Evolutionary conservation across 2,329 filamentous ascomycete species (phyloP), one percentile per base, ranked within the genome.

Genomic region (Stagonosporopsis cucurbitacearum): DNA sequence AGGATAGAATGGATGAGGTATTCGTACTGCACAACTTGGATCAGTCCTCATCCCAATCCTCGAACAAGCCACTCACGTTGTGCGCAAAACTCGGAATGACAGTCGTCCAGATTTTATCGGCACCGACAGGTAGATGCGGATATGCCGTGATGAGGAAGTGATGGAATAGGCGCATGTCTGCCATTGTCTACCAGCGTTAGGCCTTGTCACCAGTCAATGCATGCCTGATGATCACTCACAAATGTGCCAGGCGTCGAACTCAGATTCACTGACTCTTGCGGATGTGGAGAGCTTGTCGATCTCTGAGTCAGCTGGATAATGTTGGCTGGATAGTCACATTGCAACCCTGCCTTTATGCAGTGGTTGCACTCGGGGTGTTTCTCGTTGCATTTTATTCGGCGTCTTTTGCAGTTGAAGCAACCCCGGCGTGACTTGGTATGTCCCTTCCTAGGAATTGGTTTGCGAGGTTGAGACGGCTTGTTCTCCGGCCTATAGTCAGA

Each of bases 1-100:
- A 89, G 80, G 46, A 91, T 86, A 4, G 87, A 86, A 69, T 91
- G 88, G 83, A 91, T 89, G 9, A 89, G 79, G 56, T 86, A 88
- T 52, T 88, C 84, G 61, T 88, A 82, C 82, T 87, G 54, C 20
- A 50, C 57, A 22, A 6, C 39, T 70, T 39, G 65, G 59, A 42
- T 36, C 15, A 7, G 39, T 4, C 13, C 12, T 4, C 3, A 8
- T 15, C 5, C 15, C 19, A 20, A 35, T 3, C 3, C 13, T 25
- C n/a, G 1, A 8, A 19, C 3, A 7, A 19, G 1, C 6, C 2
- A 70, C 82, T 25, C 78, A 86, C 86, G 55, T 84, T 85, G 60
- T 90, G 85, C 1, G 87, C 87, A 54, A 90, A 82, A 59, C 85
- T 85, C 0, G 88, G 87, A 9, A 91, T 82, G 54, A 87, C 82